Percentiles rank a stretch among this genome's conserved stretches.
These are phyloP conservation scores for Fusarium anguioides DNA, from an alignment of 2,329 filamentous ascomycete species.

Conservation along the genomic window DNA sequence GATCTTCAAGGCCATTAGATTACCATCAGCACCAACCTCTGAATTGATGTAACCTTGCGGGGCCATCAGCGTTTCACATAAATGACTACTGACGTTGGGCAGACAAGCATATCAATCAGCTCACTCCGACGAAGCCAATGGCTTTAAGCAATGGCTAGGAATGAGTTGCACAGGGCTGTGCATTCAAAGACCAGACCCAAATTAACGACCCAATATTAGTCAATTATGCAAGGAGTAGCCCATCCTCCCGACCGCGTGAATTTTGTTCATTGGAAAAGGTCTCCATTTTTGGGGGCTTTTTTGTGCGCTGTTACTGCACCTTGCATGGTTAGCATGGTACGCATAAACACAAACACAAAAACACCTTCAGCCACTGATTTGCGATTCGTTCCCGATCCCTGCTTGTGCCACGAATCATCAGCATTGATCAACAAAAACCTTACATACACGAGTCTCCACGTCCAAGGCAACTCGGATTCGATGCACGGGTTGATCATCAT, in stretches of 20 bases:
- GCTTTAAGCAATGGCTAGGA: background rate
- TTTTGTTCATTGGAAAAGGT: background rate
- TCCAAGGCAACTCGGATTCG: background rate
- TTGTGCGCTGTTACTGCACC: constrained; percentile 18
- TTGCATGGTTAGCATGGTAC: background rate
- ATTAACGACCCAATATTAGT: constrained; percentile 1
- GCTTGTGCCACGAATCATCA: constrained; percentile 17
- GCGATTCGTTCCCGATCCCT: constrained; percentile 19
- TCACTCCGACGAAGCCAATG: background rate
- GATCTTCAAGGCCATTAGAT: background rate
- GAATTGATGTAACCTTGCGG: constrained; percentile 1
- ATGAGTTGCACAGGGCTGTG: constrained; percentile 3
- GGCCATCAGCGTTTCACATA: constrained; percentile 2
- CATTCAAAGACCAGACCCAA: background rate
- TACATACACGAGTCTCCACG: constrained; percentile 3
- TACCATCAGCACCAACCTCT: background rate
- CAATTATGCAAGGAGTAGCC: background rate
- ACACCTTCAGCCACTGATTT: constrained; percentile 18
- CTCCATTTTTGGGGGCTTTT: background rate
- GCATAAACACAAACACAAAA: constrained; percentile 26
- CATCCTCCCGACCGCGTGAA: background rate
- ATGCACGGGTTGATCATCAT: constrained; percentile 24
- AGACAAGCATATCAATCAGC: background rate
- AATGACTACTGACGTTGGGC: background rate
- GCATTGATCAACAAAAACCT: constrained; percentile 18